These are phyloP conservation scores for Botrytis medusae DNA, from an alignment of 2,329 filamentous ascomycete genomes.

Conservation along the genomic window DNA sequence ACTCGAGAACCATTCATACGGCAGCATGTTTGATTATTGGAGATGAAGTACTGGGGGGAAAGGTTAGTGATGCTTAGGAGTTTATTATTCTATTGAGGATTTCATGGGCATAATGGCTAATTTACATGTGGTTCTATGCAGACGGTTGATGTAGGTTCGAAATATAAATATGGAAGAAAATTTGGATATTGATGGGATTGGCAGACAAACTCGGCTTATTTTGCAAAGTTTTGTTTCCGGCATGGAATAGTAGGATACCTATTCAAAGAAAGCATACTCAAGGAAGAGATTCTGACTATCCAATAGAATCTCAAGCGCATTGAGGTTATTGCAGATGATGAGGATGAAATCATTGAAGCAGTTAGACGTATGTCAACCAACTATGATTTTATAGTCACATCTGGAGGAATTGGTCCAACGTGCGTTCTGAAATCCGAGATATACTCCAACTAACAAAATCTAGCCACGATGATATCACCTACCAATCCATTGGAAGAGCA, in stretches of 20 bases:
- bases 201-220: conserved; percentile 63
- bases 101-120: conserved; percentile 36
- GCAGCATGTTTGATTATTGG: conserved; percentile 93
- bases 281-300: conserved; percentile 50
- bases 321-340: conserved; percentile 92
- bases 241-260: conserved; percentile 54
- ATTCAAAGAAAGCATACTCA: conserved; percentile 54
- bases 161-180: background rate
- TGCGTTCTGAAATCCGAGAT: conserved; percentile 39
- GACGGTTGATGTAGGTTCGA: conserved; percentile 42
- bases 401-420: conserved; percentile 94
- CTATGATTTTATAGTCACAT: conserved; percentile 95
- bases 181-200: conserved; percentile 27
- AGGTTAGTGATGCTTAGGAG: conserved; percentile 56
- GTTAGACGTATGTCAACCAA: conserved; percentile 80
- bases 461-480: conserved; percentile 97
- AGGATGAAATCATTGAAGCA: conserved; percentile 82
- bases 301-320: conserved; percentile 71
- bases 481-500: conserved; percentile 87
- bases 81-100: background rate
- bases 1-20: conserved; percentile 73
- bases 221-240: conserved; percentile 65
- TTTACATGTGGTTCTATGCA: conserved; percentile 24
- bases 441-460: background rate
- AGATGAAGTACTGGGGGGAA: conserved; percentile 94